Evolutionary conservation across 139 green algal genomes (phyloP).

Genomic region (Chlorella sp.): DNA sequence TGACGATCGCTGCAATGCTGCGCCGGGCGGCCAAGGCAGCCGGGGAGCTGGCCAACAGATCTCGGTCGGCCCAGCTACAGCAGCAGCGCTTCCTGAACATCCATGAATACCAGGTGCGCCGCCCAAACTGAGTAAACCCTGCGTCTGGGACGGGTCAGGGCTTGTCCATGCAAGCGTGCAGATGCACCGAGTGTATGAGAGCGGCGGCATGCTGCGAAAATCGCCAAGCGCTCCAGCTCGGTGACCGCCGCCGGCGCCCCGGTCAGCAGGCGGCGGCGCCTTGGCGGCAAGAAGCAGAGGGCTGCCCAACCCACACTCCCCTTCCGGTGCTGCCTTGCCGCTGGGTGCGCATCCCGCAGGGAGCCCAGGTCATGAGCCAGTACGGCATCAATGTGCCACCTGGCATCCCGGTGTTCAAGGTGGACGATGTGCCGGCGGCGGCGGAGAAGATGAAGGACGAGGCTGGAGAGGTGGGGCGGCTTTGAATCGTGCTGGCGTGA

Average conservation of each 20-base stretch:
- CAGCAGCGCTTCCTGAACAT: conserved; percentile 90
- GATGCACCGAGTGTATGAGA: neutral
- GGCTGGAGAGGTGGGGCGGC: conserved; percentile 72
- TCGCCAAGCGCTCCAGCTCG: neutral
- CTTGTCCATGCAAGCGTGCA: neutral
- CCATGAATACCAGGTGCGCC: conserved; percentile 94
- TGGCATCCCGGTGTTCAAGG: conserved; percentile 75
- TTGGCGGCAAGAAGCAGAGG: too few species aligned
- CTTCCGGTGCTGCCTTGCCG: too few species aligned
- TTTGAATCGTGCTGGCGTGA: neutral
- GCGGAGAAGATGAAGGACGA: conserved; percentile 79
- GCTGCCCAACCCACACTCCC: too few species aligned
- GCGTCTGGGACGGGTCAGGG: neutral
- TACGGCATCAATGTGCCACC: conserved; percentile 95
- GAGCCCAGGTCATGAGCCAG: conserved; percentile 93
- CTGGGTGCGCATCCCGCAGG: conserved; percentile 59
- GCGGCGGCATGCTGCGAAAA: neutral
- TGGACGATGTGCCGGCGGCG: conserved; percentile 81
- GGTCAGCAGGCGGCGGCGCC: too few species aligned
- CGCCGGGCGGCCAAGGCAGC: conserved; percentile 1
- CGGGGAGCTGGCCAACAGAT: neutral
- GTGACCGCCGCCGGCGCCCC: neutral
- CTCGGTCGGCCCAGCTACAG: conserved; percentile 37
- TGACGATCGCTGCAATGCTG: neutral
- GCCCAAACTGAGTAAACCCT: conserved; percentile 9